Conservation (phyloP, 257 asterid species). For the Lantana camara region DNA sequence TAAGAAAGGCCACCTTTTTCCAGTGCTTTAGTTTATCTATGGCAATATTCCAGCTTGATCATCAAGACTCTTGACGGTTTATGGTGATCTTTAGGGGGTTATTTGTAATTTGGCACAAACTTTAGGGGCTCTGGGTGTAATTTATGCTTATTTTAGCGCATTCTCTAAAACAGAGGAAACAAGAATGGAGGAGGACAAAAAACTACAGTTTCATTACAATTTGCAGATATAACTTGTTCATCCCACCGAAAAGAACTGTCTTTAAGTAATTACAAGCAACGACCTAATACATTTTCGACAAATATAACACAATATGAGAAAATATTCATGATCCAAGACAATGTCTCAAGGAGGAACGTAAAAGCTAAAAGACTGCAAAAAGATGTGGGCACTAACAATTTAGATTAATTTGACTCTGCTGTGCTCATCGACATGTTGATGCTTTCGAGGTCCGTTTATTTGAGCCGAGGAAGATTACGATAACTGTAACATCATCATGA, state of each 20-base stretch:
- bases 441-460: conserved; percentile 90
- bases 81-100: neutral
- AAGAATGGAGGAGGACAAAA: neutral
- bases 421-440: conserved; percentile 60
- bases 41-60: conserved; percentile 32
- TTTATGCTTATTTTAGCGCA: too few relatives aligned
- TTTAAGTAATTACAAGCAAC: neutral
- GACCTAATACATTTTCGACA: neutral
- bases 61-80: conserved; percentile 31
- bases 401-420: neutral
- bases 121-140: too few relatives aligned
- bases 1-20: conserved; percentile 2
- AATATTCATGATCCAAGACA: conserved; percentile 18
- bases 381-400: neutral
- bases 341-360: conserved; percentile 18
- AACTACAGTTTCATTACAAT: conserved; percentile 10
- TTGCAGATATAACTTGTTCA: conserved; percentile 23
- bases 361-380: conserved; percentile 33
- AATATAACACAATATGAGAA: neutral
- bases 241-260: conserved; percentile 4
- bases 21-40: neutral
- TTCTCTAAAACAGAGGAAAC: neutral
- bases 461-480: conserved; percentile 77
- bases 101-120: too few relatives aligned
- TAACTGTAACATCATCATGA: conserved; percentile 91